Conservation (phyloP, 768 basidiomycete species). For the Mycena galericulata region DNA sequence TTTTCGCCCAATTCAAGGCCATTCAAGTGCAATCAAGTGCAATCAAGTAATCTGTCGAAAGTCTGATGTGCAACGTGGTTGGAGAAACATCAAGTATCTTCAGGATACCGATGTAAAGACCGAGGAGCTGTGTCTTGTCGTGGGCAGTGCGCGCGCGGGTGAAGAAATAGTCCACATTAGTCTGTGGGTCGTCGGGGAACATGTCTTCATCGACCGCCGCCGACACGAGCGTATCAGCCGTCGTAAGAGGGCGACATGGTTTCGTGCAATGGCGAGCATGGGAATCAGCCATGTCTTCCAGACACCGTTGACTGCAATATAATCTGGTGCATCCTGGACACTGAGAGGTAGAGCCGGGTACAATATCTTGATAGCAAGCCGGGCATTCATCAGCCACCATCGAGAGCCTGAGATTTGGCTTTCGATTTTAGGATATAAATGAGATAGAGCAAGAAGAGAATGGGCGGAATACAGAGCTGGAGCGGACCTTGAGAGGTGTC, state of each 20-base stretch:
- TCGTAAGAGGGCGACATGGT: conserved; percentile 33
- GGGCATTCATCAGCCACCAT: too few species aligned
- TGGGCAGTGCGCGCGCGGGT: conserved; percentile 16
- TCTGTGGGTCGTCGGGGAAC: conserved; percentile 40
- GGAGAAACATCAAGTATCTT: conserved; percentile 26
- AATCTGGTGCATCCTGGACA: conserved; percentile 22
- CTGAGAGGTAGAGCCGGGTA: neutral
- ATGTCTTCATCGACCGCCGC: conserved; percentile 34
- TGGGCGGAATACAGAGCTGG: too few species aligned
- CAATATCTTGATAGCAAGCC: neutral
- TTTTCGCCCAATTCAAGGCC: too few species aligned
- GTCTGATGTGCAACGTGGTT: conserved; percentile 38
- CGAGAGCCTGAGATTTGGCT: too few species aligned
- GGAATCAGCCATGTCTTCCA: neutral
- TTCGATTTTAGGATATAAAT: too few species aligned
- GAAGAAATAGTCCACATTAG: conserved; percentile 45
- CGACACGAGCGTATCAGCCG: conserved; percentile 39
- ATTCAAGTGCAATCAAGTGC: too few species aligned
- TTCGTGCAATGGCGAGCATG: conserved; percentile 24
- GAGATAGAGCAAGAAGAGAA: too few species aligned
- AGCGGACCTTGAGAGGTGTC: too few species aligned
- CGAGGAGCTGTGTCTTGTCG: conserved; percentile 35
- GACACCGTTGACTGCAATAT: conserved; percentile 17
- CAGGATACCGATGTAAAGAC: conserved; percentile 42
- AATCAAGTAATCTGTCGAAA: too few species aligned